Percentiles rank a stretch among this genome's conserved stretches.
phyloP scores from a whole-genome alignment of 305 asterid genomes.

The Striga hermonthica region DNA sequence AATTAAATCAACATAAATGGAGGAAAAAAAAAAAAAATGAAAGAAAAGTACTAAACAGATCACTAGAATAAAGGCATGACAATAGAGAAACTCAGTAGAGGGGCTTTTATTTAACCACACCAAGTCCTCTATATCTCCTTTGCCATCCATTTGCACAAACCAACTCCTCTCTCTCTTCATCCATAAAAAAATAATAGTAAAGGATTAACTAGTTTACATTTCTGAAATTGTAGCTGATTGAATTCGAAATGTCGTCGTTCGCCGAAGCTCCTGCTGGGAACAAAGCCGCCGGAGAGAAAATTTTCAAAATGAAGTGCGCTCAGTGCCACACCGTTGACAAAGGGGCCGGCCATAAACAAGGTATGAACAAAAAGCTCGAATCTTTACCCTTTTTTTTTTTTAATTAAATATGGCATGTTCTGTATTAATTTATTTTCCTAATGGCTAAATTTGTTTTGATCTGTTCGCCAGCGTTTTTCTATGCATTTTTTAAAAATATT shows the following conservation, averaged over 20 bases:
- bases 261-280: slow-evolving; percentile 76
- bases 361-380: slow-evolving; percentile 28
- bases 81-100: not conserved
- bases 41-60: not conserved
- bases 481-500: too few species aligned
- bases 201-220: not conserved
- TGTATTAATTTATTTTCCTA: too few species aligned
- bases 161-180: not conserved
- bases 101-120: not conserved
- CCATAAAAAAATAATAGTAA: not conserved
- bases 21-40: too few species aligned
- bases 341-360: slow-evolving; percentile 98
- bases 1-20: not conserved
- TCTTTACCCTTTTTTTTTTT: not conserved
- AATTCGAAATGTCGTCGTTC: slow-evolving; percentile 59
- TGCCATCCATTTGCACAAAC: not conserved
- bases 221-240: not conserved
- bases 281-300: slow-evolving; percentile 68
- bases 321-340: slow-evolving; percentile 67
- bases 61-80: slow-evolving; percentile 1
- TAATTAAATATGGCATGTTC: too few species aligned
- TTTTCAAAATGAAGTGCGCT: slow-evolving; percentile 49
- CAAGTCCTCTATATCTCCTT: not conserved
- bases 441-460: too few species aligned
- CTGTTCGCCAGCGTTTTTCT: too few species aligned